Percentiles rank a stretch among this genome's conserved stretches.
These are phyloP conservation scores for Venturia nashicola DNA, from an alignment of 2,329 filamentous ascomycete genomes.

Conservation along the genomic window DNA sequence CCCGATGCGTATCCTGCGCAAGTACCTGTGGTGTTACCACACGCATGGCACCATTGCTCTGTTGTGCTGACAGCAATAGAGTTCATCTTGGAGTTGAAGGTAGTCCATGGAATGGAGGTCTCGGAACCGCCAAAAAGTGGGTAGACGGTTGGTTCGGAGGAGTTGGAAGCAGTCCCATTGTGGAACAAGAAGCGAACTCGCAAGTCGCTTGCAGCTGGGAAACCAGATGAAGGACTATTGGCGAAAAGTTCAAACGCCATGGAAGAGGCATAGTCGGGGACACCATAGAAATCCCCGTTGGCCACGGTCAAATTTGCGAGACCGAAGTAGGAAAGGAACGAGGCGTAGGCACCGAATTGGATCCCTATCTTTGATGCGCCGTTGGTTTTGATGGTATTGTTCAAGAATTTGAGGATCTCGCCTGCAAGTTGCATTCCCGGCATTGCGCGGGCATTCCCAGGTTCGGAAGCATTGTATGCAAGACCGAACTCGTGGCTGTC, in stretches of 20 bases:
- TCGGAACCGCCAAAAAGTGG: conserved; percentile 47
- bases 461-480: conserved; percentile 56
- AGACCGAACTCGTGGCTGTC: conserved; percentile 71
- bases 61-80: conserved; percentile 56
- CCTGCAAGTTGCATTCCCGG: conserved; percentile 36
- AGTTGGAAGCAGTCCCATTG: conserved; percentile 43
- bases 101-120: conserved; percentile 50
- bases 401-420: conserved; percentile 32
- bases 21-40: conserved; percentile 57
- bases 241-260: conserved; percentile 68
- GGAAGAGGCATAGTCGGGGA: conserved; percentile 73
- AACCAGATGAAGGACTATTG: conserved; percentile 28
- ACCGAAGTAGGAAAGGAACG: conserved; percentile 50
- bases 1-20: conserved; percentile 52
- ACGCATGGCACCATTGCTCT: conserved; percentile 59
- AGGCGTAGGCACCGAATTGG: conserved; percentile 50
- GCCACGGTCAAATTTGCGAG: conserved; percentile 38
- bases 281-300: conserved; percentile 54
- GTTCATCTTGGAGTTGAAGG: conserved; percentile 52
- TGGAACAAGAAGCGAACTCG: conserved; percentile 50
- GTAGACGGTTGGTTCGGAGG: conserved; percentile 37
- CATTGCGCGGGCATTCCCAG: conserved; percentile 29
- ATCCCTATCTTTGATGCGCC: conserved; percentile 33
- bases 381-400: conserved; percentile 26
- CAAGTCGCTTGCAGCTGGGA: conserved; percentile 32